Percentiles rank a stretch among this genome's conserved stretches.
phyloP scores from a whole-genome alignment of 768 basidiomycete species.

The Pulveroboletus frians region DNA sequence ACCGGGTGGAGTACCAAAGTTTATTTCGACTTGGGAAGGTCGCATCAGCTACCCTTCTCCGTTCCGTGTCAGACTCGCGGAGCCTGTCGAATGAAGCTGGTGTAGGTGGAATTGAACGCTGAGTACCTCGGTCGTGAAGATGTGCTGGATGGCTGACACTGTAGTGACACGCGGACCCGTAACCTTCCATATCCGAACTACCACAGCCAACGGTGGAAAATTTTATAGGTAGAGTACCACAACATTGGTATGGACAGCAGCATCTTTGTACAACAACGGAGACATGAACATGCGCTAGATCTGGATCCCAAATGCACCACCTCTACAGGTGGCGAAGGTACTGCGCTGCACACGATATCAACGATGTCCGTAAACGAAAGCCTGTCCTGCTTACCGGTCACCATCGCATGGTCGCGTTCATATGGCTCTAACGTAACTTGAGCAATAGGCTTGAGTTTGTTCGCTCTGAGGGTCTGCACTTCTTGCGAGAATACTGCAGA shows the following conservation, averaged over 20 bases:
- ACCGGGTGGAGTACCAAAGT: constrained; percentile 58
- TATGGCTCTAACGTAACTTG: constrained; percentile 95
- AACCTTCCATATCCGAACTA: not conserved
- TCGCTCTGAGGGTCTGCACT: constrained; percentile 71
- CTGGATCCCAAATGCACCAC: not conserved
- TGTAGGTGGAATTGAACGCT: not conserved
- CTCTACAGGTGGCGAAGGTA: constrained; percentile 44
- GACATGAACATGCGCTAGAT: not conserved
- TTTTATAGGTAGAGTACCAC: constrained; percentile 9
- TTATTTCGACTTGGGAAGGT: constrained; percentile 62
- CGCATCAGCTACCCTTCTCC: constrained; percentile 43
- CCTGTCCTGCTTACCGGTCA: constrained; percentile 51
- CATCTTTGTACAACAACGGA: constrained; percentile 9
- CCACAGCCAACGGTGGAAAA: not conserved
- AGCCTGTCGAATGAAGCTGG: not conserved
- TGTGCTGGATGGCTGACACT: not conserved
- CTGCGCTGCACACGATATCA: constrained; percentile 30
- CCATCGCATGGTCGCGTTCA: constrained; percentile 89
- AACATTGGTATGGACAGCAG: constrained; percentile 16
- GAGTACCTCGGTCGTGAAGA: not conserved
- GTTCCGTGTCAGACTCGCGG: constrained; percentile 7
- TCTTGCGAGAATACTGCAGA: constrained; percentile 87
- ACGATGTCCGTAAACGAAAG: not conserved
- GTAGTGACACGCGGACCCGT: constrained; percentile 7
- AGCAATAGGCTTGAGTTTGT: constrained; percentile 88